phyloP scores from a whole-genome alignment of 2,329 filamentous ascomycete genomes.

The Metarhizium album region DNA sequence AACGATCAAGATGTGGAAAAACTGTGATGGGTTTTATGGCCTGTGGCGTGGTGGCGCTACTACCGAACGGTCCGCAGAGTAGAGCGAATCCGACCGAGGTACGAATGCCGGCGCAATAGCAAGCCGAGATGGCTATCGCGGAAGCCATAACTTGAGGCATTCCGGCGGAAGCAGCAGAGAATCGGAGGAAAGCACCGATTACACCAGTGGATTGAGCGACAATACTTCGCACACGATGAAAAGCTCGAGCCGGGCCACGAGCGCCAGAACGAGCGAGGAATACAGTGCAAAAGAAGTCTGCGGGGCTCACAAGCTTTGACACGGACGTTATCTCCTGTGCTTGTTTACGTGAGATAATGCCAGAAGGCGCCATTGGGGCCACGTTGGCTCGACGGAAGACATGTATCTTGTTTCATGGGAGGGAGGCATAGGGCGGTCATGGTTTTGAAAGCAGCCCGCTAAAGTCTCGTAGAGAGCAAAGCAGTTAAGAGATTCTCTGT shows the following conservation, averaged over 20 bases:
- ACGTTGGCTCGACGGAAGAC: neutral
- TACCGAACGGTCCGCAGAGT: conserved; percentile 23
- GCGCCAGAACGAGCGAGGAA: conserved; percentile 3
- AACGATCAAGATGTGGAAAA: conserved; percentile 87
- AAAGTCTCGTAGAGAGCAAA: neutral
- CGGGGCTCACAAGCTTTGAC: neutral
- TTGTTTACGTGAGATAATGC: neutral
- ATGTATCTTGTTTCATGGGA: neutral
- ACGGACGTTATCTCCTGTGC: neutral
- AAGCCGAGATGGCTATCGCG: conserved; percentile 4
- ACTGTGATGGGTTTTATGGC: conserved; percentile 54
- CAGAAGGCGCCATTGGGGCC: neutral
- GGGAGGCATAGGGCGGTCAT: neutral
- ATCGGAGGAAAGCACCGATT: conserved; percentile 5
- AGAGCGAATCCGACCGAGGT: conserved; percentile 18
- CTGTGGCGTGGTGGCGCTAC: conserved; percentile 46
- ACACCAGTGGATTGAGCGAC: neutral
- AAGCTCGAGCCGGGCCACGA: neutral
- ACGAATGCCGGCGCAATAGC: conserved; percentile 4
- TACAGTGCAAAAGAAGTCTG: neutral
- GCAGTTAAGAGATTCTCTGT: neutral
- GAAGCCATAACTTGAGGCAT: conserved; percentile 8
- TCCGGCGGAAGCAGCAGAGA: conserved; percentile 9
- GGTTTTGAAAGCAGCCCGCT: neutral
- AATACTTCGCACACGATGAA: neutral